Conservation (phyloP, 192 early-diverging fungal genomes). For the Mortierella hygrophila region DNA sequence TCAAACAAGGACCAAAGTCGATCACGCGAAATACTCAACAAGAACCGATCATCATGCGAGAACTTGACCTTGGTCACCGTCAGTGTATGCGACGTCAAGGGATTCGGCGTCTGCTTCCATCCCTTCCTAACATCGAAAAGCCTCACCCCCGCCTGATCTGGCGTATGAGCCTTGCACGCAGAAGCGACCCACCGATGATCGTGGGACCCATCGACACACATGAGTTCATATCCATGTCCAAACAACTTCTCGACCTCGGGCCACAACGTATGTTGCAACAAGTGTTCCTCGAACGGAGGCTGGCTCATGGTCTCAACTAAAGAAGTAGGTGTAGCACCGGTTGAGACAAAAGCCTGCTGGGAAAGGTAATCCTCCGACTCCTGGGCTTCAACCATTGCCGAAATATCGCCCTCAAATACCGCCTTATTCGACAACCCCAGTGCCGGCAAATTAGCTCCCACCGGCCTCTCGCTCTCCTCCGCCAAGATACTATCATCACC, state of each 20-base stretch:
- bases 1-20: slow-evolving; percentile 89
- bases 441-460: slow-evolving; percentile 88
- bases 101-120: slow-evolving; percentile 75
- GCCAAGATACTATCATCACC: slow-evolving; percentile 43
- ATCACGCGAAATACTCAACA: slow-evolving; percentile 90
- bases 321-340: slow-evolving; percentile 60
- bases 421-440: slow-evolving; percentile 98
- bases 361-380: slow-evolving; percentile 71
- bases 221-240: slow-evolving; percentile 96
- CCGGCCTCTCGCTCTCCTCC: slow-evolving; percentile 69
- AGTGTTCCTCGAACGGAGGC: slow-evolving; percentile 92
- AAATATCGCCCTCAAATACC: slow-evolving; percentile 70
- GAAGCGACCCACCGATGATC: slow-evolving; percentile 75
- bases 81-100: slow-evolving; percentile 78
- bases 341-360: slow-evolving; percentile 70
- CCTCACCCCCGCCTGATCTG: slow-evolving; percentile 81
- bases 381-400: slow-evolving; percentile 57
- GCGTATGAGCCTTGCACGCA: slow-evolving; percentile 74
- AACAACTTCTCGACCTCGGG: slow-evolving; percentile 97
- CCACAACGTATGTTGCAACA: slow-evolving; percentile 93
- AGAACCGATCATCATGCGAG: slow-evolving; percentile 76
- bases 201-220: slow-evolving; percentile 79
- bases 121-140: slow-evolving; percentile 72
- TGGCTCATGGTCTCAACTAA: slow-evolving; percentile 57
- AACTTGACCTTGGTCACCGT: slow-evolving; percentile 90